Percentiles rank a stretch among this genome's conserved stretches.
Evolutionary conservation across 331 rosid species (phyloP).

Genomic region (Quercus tomentella): DNA sequence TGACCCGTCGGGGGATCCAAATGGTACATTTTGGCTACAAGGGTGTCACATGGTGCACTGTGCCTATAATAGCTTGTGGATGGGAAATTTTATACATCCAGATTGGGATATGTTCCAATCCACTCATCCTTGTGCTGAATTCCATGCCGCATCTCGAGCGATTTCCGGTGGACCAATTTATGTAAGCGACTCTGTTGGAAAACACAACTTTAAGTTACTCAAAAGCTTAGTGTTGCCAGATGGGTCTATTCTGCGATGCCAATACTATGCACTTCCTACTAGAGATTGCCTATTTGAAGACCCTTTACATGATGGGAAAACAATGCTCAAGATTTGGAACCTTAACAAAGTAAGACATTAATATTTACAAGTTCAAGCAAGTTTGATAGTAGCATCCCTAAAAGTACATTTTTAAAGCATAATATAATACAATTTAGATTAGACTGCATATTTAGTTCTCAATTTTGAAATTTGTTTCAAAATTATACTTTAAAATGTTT

Average conservation of each 20-base stretch:
- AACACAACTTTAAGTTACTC: constrained; percentile 61
- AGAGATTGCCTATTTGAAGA: constrained; percentile 65
- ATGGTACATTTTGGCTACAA: constrained; percentile 67
- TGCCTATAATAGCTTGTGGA: constrained; percentile 77
- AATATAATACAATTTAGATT: neutral
- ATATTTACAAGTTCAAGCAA: neutral
- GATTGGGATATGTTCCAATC: constrained; percentile 90
- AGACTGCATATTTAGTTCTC: too few species aligned
- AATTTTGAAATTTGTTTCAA: too few species aligned
- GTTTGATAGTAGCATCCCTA: too few species aligned
- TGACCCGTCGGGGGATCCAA: constrained; percentile 58
- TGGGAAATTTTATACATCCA: constrained; percentile 73
- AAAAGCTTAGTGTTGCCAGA: constrained; percentile 52
- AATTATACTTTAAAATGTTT: too few species aligned
- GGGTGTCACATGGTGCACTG: constrained; percentile 86
- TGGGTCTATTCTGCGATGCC: constrained; percentile 60
- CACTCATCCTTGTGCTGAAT: constrained; percentile 56
- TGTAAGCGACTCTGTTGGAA: constrained; percentile 56
- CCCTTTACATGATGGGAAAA: constrained; percentile 68
- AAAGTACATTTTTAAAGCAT: neutral
- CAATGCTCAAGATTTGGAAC: constrained; percentile 82
- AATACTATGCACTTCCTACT: constrained; percentile 65
- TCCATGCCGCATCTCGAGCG: constrained; percentile 68
- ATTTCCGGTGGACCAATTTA: constrained; percentile 79
- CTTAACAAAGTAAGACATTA: constrained; percentile 49